phyloP scores from a whole-genome alignment of 78 protist genomes.

The Corallochytrium limacisporum region DNA sequence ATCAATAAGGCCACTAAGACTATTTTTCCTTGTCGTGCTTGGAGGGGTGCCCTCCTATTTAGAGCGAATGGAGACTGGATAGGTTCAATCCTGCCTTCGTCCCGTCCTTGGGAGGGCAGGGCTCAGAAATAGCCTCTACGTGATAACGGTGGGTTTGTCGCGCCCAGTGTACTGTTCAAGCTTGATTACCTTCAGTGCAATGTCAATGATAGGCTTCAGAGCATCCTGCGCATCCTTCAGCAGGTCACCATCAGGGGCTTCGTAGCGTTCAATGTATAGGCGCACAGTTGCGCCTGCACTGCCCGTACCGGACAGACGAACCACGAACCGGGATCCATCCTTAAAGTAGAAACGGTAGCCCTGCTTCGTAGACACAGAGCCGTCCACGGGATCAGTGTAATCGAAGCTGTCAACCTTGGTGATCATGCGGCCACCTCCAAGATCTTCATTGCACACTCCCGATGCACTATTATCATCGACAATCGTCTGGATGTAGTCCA shows the following conservation, averaged over 20 bases:
- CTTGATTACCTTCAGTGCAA: constrained; percentile 36
- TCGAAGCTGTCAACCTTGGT: background rate
- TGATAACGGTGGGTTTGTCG: constrained; percentile 75
- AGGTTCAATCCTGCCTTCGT: no score
- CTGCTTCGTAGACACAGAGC: background rate
- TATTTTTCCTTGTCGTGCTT: no score
- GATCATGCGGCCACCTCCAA: constrained; percentile 69
- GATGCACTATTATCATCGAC: background rate
- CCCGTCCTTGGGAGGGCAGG: no score
- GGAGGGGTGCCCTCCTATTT: no score
- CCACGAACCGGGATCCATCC: constrained; percentile 81
- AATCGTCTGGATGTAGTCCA: constrained; percentile 9
- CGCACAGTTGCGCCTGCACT: constrained; percentile 90
- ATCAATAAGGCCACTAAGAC: no score
- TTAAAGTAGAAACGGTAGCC: constrained; percentile 67
- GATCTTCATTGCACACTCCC: background rate
- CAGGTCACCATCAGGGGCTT: background rate
- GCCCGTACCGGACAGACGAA: constrained; percentile 87
- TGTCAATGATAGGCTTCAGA: constrained; percentile 34
- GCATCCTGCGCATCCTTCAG: constrained; percentile 8
- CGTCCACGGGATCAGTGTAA: constrained; percentile 74
- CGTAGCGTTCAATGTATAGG: constrained; percentile 73
- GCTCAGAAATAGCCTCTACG: no score
- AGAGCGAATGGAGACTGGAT: no score
- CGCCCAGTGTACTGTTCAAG: constrained; percentile 58